These are phyloP conservation scores for Rosellinia necatrix DNA, from an alignment of 2,329 filamentous ascomycete species.

Conservation along the genomic window DNA sequence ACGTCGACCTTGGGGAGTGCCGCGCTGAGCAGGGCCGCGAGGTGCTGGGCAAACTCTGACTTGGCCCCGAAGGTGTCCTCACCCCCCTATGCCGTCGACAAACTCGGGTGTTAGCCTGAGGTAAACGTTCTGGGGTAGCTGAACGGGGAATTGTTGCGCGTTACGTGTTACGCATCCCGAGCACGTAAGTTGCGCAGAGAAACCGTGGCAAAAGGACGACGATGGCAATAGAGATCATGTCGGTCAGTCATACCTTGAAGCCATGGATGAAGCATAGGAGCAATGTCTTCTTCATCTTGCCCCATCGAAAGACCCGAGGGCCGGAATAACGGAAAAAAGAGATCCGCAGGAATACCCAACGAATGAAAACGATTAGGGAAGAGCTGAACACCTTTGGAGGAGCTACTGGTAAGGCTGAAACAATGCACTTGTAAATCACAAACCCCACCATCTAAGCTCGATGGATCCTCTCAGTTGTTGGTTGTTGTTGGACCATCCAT, in stretches of 20 bases:
- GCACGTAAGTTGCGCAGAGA: background rate
- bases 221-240: no score
- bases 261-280: slow-evolving; percentile 85
- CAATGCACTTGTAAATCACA: background rate
- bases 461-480: no score
- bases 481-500: no score
- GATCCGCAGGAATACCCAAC: background rate
- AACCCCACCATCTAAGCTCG: slow-evolving; percentile 10
- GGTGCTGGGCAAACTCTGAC: slow-evolving; percentile 71
- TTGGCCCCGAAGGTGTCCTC: slow-evolving; percentile 75
- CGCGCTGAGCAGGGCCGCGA: slow-evolving; percentile 66
- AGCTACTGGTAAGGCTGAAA: background rate
- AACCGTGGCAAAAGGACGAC: background rate
- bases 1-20: slow-evolving; percentile 72
- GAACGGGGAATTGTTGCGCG: no score
- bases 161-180: no score
- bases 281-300: slow-evolving; percentile 75
- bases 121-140: no score
- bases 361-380: background rate
- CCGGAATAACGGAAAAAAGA: slow-evolving; percentile 7
- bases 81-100: slow-evolving; percentile 60
- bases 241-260: slow-evolving; percentile 67
- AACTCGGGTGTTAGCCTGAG: background rate
- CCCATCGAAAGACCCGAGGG: slow-evolving; percentile 36
- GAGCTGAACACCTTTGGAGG: background rate